These are phyloP conservation scores for Avena atlantica DNA, from an alignment of 176 grass and related monocot genomes.

Conservation along the genomic window DNA sequence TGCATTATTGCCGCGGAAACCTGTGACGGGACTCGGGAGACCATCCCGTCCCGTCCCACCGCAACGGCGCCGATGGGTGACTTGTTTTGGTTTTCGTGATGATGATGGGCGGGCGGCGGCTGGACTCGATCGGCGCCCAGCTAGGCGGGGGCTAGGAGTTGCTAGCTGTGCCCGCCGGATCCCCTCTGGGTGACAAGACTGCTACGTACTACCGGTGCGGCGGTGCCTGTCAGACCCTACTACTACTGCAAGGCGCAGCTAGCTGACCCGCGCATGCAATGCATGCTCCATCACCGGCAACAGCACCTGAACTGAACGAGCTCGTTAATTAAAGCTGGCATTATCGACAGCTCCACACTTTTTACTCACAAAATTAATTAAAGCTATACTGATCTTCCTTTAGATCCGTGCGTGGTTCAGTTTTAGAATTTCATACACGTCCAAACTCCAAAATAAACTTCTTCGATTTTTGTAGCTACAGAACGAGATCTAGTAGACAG, in stretches of 20 bases:
- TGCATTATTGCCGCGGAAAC: conserved; percentile 18
- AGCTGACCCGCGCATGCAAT: background rate
- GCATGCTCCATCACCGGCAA: background rate
- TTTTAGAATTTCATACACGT: background rate
- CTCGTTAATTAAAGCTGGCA: background rate
- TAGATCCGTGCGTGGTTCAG: background rate
- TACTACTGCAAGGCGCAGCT: background rate
- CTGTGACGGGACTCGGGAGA: conserved; percentile 26
- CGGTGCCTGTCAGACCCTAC: conserved; percentile 8
- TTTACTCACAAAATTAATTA: background rate
- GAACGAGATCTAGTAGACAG: background rate
- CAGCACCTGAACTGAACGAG: conserved; percentile 9
- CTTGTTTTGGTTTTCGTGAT: background rate
- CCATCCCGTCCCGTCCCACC: background rate
- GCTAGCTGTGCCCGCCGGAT: background rate
- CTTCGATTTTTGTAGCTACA: no score
- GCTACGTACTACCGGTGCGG: no score
- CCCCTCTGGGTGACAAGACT: background rate
- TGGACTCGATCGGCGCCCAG: background rate
- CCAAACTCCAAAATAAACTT: background rate
- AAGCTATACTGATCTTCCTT: no score
- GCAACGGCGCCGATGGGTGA: background rate
- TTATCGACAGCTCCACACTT: background rate
- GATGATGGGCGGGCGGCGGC: background rate
- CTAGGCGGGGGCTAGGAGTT: background rate